These are phyloP conservation scores for Neurospora sp. DNA, from an alignment of 495 filamentous ascomycete species.

Conservation along the genomic window DNA sequence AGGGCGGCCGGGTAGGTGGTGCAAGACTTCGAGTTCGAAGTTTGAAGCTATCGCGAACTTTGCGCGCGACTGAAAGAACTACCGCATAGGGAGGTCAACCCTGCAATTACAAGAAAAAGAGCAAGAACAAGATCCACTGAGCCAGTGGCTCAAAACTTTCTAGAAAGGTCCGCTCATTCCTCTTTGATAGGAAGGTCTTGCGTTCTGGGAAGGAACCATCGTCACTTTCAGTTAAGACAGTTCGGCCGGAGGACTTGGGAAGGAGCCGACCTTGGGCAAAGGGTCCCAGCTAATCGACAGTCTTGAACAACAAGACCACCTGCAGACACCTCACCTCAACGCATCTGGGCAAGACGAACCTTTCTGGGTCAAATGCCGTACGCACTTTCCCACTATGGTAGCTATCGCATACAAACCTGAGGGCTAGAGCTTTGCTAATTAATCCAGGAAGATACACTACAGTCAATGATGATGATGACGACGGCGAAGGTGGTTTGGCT, in stretches of 20 bases:
- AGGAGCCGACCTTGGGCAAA: background rate
- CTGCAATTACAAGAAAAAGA: background rate
- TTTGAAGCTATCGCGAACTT: background rate
- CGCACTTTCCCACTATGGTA: background rate
- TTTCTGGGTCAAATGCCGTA: background rate
- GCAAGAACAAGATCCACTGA: background rate
- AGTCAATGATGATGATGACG: background rate
- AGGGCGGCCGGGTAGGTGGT: background rate
- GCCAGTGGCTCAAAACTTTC: background rate
- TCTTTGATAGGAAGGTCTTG: background rate
- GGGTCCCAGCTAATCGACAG: background rate
- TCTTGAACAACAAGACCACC: background rate
- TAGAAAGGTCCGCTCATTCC: background rate
- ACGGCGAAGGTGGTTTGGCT: background rate
- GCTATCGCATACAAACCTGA: background rate
- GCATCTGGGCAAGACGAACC: background rate
- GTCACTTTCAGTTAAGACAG: background rate
- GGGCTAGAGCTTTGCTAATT: background rate
- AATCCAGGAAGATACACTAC: background rate
- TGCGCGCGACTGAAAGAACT: background rate
- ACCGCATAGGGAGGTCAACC: background rate
- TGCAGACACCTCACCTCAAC: background rate
- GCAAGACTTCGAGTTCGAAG: background rate
- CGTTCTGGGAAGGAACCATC: background rate
- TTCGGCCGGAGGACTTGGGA: background rate